Base-by-base conservation (phyloP, 345 rosid genomes). In the Aegle marmelos region DNA sequence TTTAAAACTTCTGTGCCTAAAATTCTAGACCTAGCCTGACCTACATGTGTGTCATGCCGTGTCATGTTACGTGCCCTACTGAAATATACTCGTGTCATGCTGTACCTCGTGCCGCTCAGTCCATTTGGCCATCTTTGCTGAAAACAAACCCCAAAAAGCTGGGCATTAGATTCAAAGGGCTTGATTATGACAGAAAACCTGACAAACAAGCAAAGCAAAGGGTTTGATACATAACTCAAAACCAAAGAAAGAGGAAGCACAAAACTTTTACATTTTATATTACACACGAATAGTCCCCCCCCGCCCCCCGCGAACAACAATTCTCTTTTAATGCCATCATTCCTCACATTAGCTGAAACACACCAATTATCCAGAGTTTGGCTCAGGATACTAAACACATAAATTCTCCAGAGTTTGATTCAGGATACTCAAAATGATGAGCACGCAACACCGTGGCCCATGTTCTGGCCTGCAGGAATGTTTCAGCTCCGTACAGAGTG, bases 141-240 rank as follows among this genome's bases (percentile, higher is more conserved):
- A 2, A 74, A 28, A 41, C n/a, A 13, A 75, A 41, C n/a, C 61
- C 78, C 9, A 33, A 33, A 48, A 64, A 64, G 68, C 39, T 25
- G 36, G 56, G 25, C 57, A 39, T 6, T 73, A 11, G 37, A 73
- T 70, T 27, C 65, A 22, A 71, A 70, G 80, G 70, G 48, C 21
- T 17, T 34, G 64, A 45, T 19, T 16, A 17, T 53, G 57, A 64
- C 73, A 79, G 76, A 72, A 84, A 78, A 78, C 80, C 85, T 54
- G 58, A 21, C 17, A 78, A 39, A 45, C 83, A 89, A 85, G 90
- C 74, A 85, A 89, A 85, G 90, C 74, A 85, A 86, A 58, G 91
- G 76, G 86, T 85, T 64, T 22, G 81, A 85, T 86, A 59, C 86
- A 73, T 62, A 36, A 61, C 79, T 66, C 63, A 73, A 50, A 56